Percentiles rank a stretch among this genome's conserved stretches.
Evolutionary conservation across 768 basidiomycete genomes (phyloP).

Genomic region (Saitozyma podzolica): DNA sequence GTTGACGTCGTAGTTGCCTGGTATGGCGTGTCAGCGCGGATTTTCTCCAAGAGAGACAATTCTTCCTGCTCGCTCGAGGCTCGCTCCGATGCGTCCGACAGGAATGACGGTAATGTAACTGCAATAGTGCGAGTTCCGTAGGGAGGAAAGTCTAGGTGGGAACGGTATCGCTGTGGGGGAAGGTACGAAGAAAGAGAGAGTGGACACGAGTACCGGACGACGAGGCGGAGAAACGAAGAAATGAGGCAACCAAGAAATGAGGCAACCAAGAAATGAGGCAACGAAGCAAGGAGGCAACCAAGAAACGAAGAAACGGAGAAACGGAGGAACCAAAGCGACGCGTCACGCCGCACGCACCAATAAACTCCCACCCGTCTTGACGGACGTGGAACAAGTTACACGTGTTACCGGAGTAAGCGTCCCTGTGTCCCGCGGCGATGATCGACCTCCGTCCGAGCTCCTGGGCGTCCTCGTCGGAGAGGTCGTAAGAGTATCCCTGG

Average conservation of each 20-base stretch:
- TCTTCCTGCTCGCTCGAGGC: too few relatives aligned
- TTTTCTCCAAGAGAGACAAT: slow-evolving; percentile 19
- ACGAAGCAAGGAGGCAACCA: neutral
- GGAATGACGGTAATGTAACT: too few relatives aligned
- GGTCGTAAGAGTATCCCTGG: slow-evolving; percentile 68
- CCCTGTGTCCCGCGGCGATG: slow-evolving; percentile 90
- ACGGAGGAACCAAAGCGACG: neutral
- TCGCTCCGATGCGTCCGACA: too few relatives aligned
- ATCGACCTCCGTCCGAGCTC: slow-evolving; percentile 92
- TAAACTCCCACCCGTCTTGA: slow-evolving; percentile 92
- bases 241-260: neutral
- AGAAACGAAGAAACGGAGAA: neutral
- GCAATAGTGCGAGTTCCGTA: too few relatives aligned
- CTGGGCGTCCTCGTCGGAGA: slow-evolving; percentile 88
- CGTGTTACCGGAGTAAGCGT: slow-evolving; percentile 62
- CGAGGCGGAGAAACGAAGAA: neutral
- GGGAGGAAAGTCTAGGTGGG: too few relatives aligned
- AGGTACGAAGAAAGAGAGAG: too few relatives aligned
- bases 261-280: neutral
- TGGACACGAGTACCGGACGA: too few relatives aligned
- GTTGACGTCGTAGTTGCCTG: slow-evolving; percentile 89
- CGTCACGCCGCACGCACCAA: slow-evolving; percentile 61
- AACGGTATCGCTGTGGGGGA: too few relatives aligned
- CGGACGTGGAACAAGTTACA: slow-evolving; percentile 95
- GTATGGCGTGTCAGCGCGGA: neutral